These are phyloP conservation scores for Monilinia polystroma DNA, from an alignment of 2,329 filamentous ascomycete genomes.

Conservation along the genomic window DNA sequence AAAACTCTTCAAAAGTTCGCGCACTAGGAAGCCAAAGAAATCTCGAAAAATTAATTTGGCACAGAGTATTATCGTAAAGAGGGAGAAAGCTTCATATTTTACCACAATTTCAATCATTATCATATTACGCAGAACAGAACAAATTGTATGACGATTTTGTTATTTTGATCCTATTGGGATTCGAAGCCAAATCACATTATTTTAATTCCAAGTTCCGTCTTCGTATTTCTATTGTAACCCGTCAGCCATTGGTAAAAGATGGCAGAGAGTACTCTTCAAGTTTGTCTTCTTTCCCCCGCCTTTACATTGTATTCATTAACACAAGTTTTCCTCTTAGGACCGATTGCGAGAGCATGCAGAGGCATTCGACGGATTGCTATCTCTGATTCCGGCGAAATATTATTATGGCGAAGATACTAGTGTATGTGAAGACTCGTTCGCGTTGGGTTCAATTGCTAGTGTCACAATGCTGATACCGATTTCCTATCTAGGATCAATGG, in stretches of 20 bases:
- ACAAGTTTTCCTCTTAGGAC: slow-evolving; percentile 43
- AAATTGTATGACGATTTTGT: background rate
- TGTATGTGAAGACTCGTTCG: slow-evolving; percentile 48
- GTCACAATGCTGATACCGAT: slow-evolving; percentile 25
- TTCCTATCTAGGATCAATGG: slow-evolving; percentile 75
- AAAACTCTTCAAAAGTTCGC: slow-evolving; percentile 15
- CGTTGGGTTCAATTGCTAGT: slow-evolving; percentile 5
- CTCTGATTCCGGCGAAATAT: slow-evolving; percentile 68
- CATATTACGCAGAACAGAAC: background rate
- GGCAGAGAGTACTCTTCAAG: slow-evolving; percentile 40
- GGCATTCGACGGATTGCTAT: slow-evolving; percentile 55
- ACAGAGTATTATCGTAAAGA: slow-evolving; percentile 2
- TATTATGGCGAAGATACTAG: slow-evolving; percentile 70
- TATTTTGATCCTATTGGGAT: background rate
- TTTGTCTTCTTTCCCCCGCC: slow-evolving; percentile 33
- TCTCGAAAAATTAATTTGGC: slow-evolving; percentile 23
- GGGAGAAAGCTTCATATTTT: slow-evolving; percentile 16
- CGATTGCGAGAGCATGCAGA: slow-evolving; percentile 49
- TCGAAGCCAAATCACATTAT: background rate
- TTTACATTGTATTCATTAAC: slow-evolving; percentile 25
- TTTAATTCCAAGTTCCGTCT: background rate
- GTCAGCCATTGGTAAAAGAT: slow-evolving; percentile 28
- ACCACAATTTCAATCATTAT: background rate
- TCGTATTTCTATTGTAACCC: slow-evolving; percentile 5
- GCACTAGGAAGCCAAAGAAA: slow-evolving; percentile 16